These are phyloP conservation scores for Phytophthora capsici DNA, from an alignment of 352 stramenopile species.

Conservation along the genomic window DNA sequence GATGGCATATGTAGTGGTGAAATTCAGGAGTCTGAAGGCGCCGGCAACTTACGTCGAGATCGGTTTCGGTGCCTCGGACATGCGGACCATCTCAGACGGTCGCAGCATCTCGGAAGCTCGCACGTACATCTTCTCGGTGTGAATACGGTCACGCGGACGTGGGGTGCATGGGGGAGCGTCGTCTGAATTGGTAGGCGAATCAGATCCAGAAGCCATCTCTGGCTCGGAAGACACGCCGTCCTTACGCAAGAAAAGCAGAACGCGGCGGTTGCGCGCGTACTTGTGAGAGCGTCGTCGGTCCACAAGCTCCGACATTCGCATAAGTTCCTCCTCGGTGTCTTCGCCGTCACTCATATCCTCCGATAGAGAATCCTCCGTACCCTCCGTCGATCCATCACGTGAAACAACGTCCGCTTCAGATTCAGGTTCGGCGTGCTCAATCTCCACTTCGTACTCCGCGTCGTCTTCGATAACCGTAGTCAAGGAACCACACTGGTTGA, in stretches of 20 bases:
- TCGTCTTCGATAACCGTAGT: constrained; percentile 71
- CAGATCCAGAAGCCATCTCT: neutral
- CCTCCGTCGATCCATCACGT: constrained; percentile 48
- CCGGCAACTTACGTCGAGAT: constrained; percentile 25
- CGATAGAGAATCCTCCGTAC: constrained; percentile 43
- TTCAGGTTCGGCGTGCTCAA: constrained; percentile 43
- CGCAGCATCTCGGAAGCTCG: constrained; percentile 41
- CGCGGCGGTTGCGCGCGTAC: constrained; percentile 61
- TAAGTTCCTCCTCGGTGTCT: constrained; percentile 44
- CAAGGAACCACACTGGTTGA: constrained; percentile 69
- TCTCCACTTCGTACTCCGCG: constrained; percentile 45
- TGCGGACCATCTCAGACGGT: constrained; percentile 31
- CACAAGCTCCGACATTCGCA: constrained; percentile 51
- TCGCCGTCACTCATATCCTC: constrained; percentile 51
- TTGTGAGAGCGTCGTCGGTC: constrained; percentile 61
- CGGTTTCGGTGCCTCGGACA: constrained; percentile 30
- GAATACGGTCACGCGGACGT: constrained; percentile 16
- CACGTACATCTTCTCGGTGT: constrained; percentile 41
- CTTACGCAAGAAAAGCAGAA: constrained; percentile 64
- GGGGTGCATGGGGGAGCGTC: constrained; percentile 25
- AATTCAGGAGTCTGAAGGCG: neutral
- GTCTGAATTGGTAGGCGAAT: constrained; percentile 5
- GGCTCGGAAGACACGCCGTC: constrained; percentile 27
- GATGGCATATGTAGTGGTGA: constrained; percentile 3
- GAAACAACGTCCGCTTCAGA: constrained; percentile 41